Evolutionary conservation across 352 stramenopile genomes (phyloP).

Genomic region (Saprolegnia diclina): DNA sequence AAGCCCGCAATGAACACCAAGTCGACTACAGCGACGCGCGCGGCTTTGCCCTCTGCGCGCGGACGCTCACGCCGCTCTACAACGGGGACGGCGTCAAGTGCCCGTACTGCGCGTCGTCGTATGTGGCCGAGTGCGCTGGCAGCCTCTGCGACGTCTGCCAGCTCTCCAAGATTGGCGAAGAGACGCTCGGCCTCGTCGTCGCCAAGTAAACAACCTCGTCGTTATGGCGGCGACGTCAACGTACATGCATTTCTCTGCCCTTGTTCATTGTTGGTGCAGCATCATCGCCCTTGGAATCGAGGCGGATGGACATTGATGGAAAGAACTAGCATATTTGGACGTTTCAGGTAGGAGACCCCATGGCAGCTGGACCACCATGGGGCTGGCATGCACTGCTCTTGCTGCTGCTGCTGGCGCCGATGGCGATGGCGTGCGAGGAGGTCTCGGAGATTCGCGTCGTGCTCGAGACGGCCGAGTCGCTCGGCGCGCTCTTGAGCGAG

Average conservation of each 20-base stretch:
- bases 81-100: constrained; percentile 87
- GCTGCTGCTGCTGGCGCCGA: not conserved
- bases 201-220: constrained; percentile 33
- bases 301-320: no score
- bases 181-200: constrained; percentile 94
- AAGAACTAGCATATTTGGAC: no score
- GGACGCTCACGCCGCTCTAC: constrained; percentile 95
- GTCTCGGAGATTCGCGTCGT: constrained; percentile 10
- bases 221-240: not conserved
- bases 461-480: constrained; percentile 31
- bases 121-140: constrained; percentile 82
- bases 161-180: constrained; percentile 90
- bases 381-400: not conserved
- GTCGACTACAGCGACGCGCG: constrained; percentile 98
- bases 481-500: constrained; percentile 56
- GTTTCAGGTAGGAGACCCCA: no score
- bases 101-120: constrained; percentile 93
- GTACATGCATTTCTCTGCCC: not conserved
- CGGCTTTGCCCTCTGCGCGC: constrained; percentile 93
- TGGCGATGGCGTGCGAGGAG: not conserved
- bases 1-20: constrained; percentile 96
- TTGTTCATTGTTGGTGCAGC: no score
- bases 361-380: not conserved
- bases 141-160: constrained; percentile 90
- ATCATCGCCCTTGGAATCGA: no score